Percentiles rank a stretch among this genome's conserved stretches.
These are phyloP conservation scores for Nepenthes mirabilis DNA, from an alignment of 148 eudicot genomes.

Conservation along the genomic window DNA sequence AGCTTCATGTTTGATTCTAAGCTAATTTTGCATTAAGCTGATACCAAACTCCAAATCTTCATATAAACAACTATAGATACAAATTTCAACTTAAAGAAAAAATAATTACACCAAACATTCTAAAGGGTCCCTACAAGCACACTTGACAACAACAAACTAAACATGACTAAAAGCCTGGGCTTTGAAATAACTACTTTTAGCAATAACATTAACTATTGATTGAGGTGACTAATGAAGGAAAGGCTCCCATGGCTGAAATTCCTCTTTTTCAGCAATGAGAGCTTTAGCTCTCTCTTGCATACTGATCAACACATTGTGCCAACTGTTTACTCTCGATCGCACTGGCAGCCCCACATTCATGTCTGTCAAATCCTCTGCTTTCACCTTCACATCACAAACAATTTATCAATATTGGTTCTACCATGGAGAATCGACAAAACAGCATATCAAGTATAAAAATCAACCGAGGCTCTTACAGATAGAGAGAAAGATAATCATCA, in stretches of 20 bases:
- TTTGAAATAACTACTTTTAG: conserved; percentile 16
- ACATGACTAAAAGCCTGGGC: neutral
- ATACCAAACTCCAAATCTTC: too few species aligned
- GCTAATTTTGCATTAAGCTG: too few species aligned
- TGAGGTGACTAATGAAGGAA: conserved; percentile 8
- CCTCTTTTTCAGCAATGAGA: conserved; percentile 29
- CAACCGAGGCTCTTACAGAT: neutral
- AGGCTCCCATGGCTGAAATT: conserved; percentile 10
- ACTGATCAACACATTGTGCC: conserved; percentile 55
- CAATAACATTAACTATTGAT: neutral
- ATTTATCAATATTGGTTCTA: neutral
- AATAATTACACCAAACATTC: too few species aligned
- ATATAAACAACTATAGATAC: too few species aligned
- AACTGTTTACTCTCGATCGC: conserved; percentile 72
- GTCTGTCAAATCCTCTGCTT: conserved; percentile 58
- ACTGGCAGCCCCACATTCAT: conserved; percentile 76
- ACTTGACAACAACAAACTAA: neutral
- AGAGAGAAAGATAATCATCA: too few species aligned
- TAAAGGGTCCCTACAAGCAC: neutral
- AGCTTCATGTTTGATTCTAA: too few species aligned
- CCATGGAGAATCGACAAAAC: conserved; percentile 4
- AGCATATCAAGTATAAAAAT: neutral
- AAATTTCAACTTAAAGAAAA: too few species aligned
- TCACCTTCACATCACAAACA: conserved; percentile 17
- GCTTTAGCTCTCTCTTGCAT: conserved; percentile 64